Percentiles rank a stretch among this genome's conserved stretches.
phyloP scores from a whole-genome alignment of 768 basidiomycete species.

The Podaxis sp. region DNA sequence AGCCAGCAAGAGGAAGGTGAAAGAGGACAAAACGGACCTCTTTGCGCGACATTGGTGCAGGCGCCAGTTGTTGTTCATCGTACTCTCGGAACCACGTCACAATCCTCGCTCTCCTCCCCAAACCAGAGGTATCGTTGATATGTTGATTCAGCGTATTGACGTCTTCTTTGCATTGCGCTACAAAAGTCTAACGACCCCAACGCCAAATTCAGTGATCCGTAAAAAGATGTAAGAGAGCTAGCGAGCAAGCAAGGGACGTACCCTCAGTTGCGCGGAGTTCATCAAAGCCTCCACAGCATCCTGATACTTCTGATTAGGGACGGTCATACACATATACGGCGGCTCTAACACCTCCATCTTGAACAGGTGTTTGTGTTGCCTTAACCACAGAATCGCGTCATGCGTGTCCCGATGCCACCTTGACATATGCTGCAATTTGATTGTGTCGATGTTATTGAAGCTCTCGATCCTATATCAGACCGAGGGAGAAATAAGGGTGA shows the following conservation, averaged over 20 bases:
- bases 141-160: conserved; percentile 66
- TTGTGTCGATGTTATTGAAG: conserved; percentile 54
- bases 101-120: conserved; percentile 54
- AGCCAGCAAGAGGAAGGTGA: not conserved
- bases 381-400: conserved; percentile 72
- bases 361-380: conserved; percentile 64
- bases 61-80: conserved; percentile 31
- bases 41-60: conserved; percentile 58
- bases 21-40: conserved; percentile 45
- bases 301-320: conserved; percentile 62
- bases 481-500: not conserved
- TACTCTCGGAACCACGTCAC: conserved; percentile 66
- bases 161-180: conserved; percentile 83
- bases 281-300: conserved; percentile 78
- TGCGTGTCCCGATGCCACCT: conserved; percentile 59
- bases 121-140: conserved; percentile 62
- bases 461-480: conserved; percentile 43
- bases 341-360: conserved; percentile 87
- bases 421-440: conserved; percentile 55
- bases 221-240: not conserved
- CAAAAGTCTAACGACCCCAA: conserved; percentile 62
- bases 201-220: not conserved
- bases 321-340: conserved; percentile 66
- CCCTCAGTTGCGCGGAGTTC: conserved; percentile 58
- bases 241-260: conserved; percentile 29